Percentiles rank a stretch among this genome's conserved stretches.
These are phyloP conservation scores for Pluteus cervinus DNA, from an alignment of 768 basidiomycete genomes.

Conservation along the genomic window DNA sequence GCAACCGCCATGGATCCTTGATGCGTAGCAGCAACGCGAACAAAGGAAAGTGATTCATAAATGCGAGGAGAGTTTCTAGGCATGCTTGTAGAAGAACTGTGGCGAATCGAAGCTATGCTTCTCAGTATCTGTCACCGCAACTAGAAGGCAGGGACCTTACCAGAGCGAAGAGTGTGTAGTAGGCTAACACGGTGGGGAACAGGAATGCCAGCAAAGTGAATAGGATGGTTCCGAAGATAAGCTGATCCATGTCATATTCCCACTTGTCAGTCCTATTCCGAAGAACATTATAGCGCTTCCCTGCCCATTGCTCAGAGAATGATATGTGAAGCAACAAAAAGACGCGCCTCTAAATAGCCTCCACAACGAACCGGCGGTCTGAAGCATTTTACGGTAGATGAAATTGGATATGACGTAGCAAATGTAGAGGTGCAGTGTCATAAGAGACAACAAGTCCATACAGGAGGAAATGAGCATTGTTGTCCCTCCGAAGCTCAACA, in stretches of 20 bases:
- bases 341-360: constrained; percentile 82
- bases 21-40: constrained; percentile 80
- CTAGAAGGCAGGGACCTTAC: constrained; percentile 28
- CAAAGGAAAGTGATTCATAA: constrained; percentile 90
- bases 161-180: constrained; percentile 75
- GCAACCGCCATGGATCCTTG: constrained; percentile 80
- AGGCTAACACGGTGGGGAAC: constrained; percentile 80
- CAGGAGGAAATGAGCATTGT: constrained; percentile 64
- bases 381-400: constrained; percentile 57
- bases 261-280: constrained; percentile 85
- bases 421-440: constrained; percentile 67
- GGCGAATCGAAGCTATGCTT: constrained; percentile 21
- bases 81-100: constrained; percentile 54
- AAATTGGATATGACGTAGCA: constrained; percentile 59
- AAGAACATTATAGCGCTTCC: constrained; percentile 84
- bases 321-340: not conserved
- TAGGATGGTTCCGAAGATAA: constrained; percentile 89
- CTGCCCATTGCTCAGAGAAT: constrained; percentile 29
- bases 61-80: constrained; percentile 61
- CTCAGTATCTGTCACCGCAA: constrained; percentile 7
- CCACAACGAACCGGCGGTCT: constrained; percentile 65
- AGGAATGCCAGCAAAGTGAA: constrained; percentile 80
- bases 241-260: constrained; percentile 89
- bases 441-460: constrained; percentile 57
- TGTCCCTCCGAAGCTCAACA: constrained; percentile 41